phyloP scores from a whole-genome alignment of 257 asterid genomes.

The Solanum ahanhuiri region DNA sequence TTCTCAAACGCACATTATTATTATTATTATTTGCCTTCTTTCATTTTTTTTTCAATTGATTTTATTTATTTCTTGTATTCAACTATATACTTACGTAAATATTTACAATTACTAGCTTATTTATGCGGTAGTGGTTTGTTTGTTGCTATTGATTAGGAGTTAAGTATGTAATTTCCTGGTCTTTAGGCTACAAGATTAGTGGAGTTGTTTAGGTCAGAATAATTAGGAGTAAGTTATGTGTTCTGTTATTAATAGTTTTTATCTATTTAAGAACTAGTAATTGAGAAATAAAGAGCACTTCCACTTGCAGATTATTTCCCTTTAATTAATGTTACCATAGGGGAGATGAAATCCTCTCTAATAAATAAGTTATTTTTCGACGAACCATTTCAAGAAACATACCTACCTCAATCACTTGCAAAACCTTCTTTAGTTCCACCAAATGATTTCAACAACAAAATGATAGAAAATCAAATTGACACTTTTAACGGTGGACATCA shows the following conservation, averaged over 20 bases:
- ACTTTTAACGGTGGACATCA: neutral
- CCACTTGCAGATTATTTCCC: neutral
- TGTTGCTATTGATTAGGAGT: neutral
- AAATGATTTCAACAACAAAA: neutral
- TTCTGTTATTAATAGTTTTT: too few species aligned
- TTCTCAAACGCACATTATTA: too few species aligned
- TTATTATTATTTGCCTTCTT: too few species aligned
- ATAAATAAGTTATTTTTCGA: neutral
- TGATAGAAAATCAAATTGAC: neutral
- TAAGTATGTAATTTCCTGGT: neutral
- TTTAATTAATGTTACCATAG: neutral
- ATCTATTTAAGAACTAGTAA: too few species aligned
- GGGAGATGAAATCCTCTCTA: neutral
- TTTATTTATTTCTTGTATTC: too few species aligned
- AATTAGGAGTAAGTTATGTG: too few species aligned
- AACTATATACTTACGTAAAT: neutral
- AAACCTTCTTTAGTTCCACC: neutral
- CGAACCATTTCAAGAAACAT: too few species aligned
- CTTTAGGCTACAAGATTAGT: neutral
- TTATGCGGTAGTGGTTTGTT: neutral
- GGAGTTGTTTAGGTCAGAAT: neutral
- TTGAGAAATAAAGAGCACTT: neutral
- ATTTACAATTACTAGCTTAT: neutral
- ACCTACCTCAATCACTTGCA: neutral
- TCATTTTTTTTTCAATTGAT: too few species aligned